Conservation (phyloP, 2,329 filamentous ascomycete genomes). For the Xylariaceae sp. region DNA sequence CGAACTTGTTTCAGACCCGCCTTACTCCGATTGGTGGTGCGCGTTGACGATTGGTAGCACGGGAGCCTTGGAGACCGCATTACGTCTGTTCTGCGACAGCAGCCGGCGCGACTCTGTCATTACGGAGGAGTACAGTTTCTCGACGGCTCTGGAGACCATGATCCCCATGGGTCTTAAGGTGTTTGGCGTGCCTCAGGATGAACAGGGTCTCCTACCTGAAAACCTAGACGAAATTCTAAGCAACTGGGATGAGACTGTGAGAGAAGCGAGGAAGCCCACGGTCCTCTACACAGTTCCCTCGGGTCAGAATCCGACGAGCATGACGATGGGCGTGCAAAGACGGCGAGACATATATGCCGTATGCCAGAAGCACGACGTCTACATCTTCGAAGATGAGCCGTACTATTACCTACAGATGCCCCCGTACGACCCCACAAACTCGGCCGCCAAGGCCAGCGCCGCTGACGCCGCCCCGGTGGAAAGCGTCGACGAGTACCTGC, state of each 20-base stretch:
- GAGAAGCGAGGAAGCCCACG: slow-evolving; percentile 46
- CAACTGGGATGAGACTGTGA: slow-evolving; percentile 43
- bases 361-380: slow-evolving; percentile 77
- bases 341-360: slow-evolving; percentile 69
- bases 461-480: slow-evolving; percentile 24
- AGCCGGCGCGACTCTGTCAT: slow-evolving; percentile 70
- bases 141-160: slow-evolving; percentile 59
- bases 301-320: slow-evolving; percentile 86
- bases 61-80: slow-evolving; percentile 72
- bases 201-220: slow-evolving; percentile 48
- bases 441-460: slow-evolving; percentile 10
- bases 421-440: slow-evolving; percentile 47
- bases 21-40: slow-evolving; percentile 86
- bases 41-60: slow-evolving; percentile 82
- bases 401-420: slow-evolving; percentile 94
- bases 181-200: slow-evolving; percentile 48
- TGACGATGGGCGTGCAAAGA: slow-evolving; percentile 66
- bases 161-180: slow-evolving; percentile 48
- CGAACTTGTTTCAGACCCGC: slow-evolving; percentile 80
- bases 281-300: slow-evolving; percentile 61
- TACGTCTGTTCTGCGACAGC: slow-evolving; percentile 71
- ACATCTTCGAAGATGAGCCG: slow-evolving; percentile 87
- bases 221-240: slow-evolving; percentile 47
- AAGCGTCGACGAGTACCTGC: slow-evolving; percentile 63
- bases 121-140: slow-evolving; percentile 89